A percentile compares a stretch with the other conserved stretches of the same genome.
Evolutionary conservation across 768 basidiomycete genomes (phyloP).

Genomic region (Tricholoma terreum): DNA sequence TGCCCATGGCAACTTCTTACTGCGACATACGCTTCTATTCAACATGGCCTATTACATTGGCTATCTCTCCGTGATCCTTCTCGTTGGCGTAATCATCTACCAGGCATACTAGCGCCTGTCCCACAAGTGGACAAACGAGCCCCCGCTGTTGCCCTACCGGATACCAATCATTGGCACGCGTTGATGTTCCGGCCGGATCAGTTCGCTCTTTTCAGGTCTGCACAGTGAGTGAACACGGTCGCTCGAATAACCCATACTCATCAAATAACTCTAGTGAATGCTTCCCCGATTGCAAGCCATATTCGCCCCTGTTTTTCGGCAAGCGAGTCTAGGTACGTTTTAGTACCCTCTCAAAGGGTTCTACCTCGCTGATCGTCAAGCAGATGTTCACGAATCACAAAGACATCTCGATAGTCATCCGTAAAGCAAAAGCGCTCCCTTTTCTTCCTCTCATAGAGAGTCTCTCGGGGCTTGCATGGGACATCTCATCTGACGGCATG

Average conservation of each 20-base stretch:
- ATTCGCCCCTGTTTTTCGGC: too few relatives aligned
- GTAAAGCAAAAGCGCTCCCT: too few relatives aligned
- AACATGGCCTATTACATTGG: too few relatives aligned
- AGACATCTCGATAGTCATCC: too few relatives aligned
- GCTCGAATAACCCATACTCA: not conserved
- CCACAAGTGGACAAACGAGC: conserved; percentile 1
- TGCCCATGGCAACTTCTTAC: too few relatives aligned
- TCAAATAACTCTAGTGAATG: not conserved
- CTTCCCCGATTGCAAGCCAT: too few relatives aligned
- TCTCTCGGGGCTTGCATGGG: too few relatives aligned
- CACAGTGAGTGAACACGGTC: not conserved
- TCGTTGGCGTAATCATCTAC: not conserved
- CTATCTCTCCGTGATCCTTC: not conserved
- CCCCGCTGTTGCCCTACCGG: too few relatives aligned
- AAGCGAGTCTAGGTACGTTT: too few relatives aligned
- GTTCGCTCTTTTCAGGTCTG: not conserved
- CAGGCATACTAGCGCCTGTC: not conserved
- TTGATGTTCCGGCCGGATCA: not conserved
- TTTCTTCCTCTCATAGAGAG: too few relatives aligned
- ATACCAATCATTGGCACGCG: too few relatives aligned
- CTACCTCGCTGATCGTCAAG: not conserved
- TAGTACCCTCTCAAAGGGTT: not conserved
- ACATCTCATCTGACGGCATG: not conserved
- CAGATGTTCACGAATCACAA: not conserved
- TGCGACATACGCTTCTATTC: too few relatives aligned